These are phyloP conservation scores for Conoideocrella luteorostrata DNA, from an alignment of 2,329 filamentous ascomycete genomes.

Conservation along the genomic window DNA sequence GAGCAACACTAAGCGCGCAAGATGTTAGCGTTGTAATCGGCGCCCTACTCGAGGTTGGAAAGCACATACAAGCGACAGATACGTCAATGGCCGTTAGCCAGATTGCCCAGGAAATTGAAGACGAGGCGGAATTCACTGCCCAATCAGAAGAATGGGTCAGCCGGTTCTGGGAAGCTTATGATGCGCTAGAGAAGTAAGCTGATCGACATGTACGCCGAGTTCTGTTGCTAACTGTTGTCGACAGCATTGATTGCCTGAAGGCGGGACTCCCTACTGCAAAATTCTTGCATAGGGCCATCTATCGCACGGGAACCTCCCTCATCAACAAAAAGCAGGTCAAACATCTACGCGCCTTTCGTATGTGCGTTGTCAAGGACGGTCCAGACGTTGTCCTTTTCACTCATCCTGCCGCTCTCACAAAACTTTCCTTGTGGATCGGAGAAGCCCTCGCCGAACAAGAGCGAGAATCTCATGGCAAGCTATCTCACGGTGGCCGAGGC, in stretches of 20 bases:
- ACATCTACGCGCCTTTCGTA: constrained; percentile 84
- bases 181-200: constrained; percentile 64
- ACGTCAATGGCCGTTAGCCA: constrained; percentile 24
- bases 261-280: constrained; percentile 76
- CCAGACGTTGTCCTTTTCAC: constrained; percentile 88
- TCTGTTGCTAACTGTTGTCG: constrained; percentile 2
- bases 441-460: constrained; percentile 90
- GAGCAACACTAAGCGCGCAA: constrained; percentile 84
- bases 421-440: constrained; percentile 88
- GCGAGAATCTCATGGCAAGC: constrained; percentile 63
- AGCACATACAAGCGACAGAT: constrained; percentile 34
- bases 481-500: constrained; percentile 62
- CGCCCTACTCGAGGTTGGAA: constrained; percentile 87
- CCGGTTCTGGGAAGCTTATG: constrained; percentile 67
- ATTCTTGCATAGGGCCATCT: constrained; percentile 84
- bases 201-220: constrained; percentile 16
- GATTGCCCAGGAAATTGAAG: constrained; percentile 34
- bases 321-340: constrained; percentile 93
- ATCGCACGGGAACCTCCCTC: constrained; percentile 83
- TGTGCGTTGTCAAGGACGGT: constrained; percentile 93
- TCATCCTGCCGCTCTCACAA: constrained; percentile 86
- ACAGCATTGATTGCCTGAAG: constrained; percentile 68
- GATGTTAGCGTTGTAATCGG: constrained; percentile 92
- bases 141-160: constrained; percentile 59
- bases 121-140: constrained; percentile 40